Conservation (phyloP, 148 eudicot species). For the Heliamphora exappendiculata region DNA sequence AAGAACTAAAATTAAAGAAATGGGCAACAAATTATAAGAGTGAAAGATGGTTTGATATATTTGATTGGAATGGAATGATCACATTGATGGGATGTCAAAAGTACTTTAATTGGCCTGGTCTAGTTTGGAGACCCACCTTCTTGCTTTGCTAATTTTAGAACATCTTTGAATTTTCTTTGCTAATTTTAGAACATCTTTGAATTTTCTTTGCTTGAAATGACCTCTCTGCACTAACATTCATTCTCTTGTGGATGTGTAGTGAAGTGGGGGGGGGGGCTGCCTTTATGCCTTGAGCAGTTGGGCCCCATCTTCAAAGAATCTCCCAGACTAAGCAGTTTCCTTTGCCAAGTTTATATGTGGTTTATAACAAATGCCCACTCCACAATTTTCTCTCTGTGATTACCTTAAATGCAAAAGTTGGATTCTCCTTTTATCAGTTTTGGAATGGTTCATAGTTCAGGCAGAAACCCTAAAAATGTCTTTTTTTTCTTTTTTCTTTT, state of each 20-base stretch:
- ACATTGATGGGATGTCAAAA: too few species aligned
- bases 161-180: too few species aligned
- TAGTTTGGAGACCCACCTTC: too few species aligned
- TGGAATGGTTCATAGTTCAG: conserved; percentile 12
- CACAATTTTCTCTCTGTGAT: conserved; percentile 4
- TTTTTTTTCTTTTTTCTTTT: background rate
- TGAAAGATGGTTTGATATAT: too few species aligned
- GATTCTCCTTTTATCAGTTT: conserved; percentile 3
- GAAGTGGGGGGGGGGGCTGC: conserved; percentile 18
- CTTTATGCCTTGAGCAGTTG: conserved; percentile 6
- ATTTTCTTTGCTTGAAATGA: conserved; percentile 18
- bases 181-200: too few species aligned
- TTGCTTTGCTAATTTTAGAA: too few species aligned
- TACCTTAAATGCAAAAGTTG: conserved; percentile 19
- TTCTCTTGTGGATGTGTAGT: conserved; percentile 10
- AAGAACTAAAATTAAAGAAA: too few species aligned
- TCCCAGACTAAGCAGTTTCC: background rate
- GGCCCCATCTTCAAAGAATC: conserved; percentile 10
- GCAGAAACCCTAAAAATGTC: background rate
- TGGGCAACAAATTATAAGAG: too few species aligned
- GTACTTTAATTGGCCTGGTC: too few species aligned
- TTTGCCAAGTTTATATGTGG: background rate
- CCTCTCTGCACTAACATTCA: conserved; percentile 8
- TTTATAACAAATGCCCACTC: background rate
- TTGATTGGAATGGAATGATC: too few species aligned